Evolutionary conservation across 495 filamentous ascomycete genomes (phyloP).

Genomic region (Penicillium riverlandense): DNA sequence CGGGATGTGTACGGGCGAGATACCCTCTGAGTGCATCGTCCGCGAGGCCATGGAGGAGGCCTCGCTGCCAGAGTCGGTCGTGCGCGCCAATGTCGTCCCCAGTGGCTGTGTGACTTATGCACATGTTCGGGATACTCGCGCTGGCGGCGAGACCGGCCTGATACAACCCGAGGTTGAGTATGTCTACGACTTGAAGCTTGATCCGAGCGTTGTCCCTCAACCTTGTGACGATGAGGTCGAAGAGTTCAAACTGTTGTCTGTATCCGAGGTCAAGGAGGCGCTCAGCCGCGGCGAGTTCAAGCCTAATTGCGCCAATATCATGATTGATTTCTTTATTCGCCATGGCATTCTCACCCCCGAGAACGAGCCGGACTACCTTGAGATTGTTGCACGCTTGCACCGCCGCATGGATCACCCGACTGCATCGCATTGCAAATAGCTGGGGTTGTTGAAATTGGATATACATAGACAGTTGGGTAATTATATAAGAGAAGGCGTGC

Average conservation of each 20-base stretch:
- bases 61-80: constrained; percentile 63
- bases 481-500: neutral
- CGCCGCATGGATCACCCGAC: constrained; percentile 78
- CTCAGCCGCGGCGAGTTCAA: constrained; percentile 76
- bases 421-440: constrained; percentile 23
- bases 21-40: constrained; percentile 68
- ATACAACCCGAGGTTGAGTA: constrained; percentile 90
- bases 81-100: constrained; percentile 49
- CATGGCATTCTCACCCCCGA: constrained; percentile 74
- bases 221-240: constrained; percentile 87
- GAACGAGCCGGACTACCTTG: constrained; percentile 74
- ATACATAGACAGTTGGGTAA: neutral
- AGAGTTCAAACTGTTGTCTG: constrained; percentile 67
- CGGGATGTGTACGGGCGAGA: constrained; percentile 74
- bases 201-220: constrained; percentile 54
- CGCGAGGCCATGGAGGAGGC: constrained; percentile 89
- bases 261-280: constrained; percentile 66
- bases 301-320: constrained; percentile 80
- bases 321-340: constrained; percentile 86
- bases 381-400: constrained; percentile 71
- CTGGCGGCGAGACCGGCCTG: constrained; percentile 81
- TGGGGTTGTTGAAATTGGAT: neutral
- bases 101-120: constrained; percentile 78
- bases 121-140: constrained; percentile 66
- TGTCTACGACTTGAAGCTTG: constrained; percentile 82